Evolutionary conservation across 441 rosid genomes (phyloP).

Genomic region (Adansonia grandidieri): DNA sequence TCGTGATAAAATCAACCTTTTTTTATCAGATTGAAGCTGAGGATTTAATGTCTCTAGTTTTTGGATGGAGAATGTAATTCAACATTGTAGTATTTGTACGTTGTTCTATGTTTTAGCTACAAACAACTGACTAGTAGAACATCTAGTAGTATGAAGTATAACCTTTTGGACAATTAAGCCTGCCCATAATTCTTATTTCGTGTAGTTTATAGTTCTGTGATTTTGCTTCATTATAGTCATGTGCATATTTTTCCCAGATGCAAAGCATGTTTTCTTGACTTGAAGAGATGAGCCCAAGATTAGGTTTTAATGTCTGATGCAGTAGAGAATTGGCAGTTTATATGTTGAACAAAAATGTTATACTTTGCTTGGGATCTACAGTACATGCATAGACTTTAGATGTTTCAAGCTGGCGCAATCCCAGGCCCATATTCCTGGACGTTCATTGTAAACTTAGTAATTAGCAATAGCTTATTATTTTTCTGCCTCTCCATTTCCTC

Average conservation of each 20-base stretch:
- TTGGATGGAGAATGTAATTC: not conserved
- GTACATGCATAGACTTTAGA: not conserved
- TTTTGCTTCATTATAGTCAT: not conserved
- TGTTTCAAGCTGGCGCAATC: not conserved
- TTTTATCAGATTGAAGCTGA: not conserved
- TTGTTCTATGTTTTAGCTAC: not conserved
- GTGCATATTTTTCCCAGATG: not conserved
- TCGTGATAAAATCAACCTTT: not conserved
- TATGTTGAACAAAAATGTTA: not conserved
- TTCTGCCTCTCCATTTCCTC: not conserved
- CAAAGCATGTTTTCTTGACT: not conserved
- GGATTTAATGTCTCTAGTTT: not conserved
- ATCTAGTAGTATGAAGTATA: not conserved
- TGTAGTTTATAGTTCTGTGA: not conserved
- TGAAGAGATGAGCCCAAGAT: not conserved
- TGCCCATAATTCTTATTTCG: not conserved
- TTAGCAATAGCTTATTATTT: not conserved
- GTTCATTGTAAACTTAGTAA: not conserved
- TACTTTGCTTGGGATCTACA: not conserved
- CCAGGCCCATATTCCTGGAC: not conserved
- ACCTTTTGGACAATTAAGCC: not conserved
- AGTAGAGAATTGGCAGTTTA: constrained; percentile 4
- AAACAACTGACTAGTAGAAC: not conserved
- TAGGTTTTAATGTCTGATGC: not conserved
- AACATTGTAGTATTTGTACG: not conserved